Evolutionary conservation across 2,329 filamentous ascomycete genomes (phyloP), one percentile per base, ranked within the genome.

Genomic region (Colletotrichum musicola): DNA sequence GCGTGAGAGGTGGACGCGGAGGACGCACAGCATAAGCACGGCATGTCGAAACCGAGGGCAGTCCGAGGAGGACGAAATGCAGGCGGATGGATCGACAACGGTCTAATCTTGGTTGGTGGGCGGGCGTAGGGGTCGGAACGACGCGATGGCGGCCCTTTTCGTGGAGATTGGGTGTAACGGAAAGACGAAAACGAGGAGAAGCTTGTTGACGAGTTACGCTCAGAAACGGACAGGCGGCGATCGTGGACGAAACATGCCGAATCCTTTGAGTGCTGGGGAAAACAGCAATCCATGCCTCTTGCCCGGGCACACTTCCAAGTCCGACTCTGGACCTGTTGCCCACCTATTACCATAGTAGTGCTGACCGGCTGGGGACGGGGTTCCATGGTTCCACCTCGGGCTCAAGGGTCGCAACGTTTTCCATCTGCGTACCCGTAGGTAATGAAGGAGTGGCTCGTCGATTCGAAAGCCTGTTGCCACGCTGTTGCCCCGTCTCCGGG

Each of bases 301-400:
- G 30, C 4, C 10, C 30, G 30, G 7, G 7, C 30, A 35, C 30
- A 10, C 7, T 35, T 35, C 22, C 22, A 25, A 25, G 22, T 25
- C 30, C 12, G 30, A 35, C 7, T 35, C 30, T 35, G 30, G 12
- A 35, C 40, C 40, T 58, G 51, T 30, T 27, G 38, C 40, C 30
- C 30, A 35, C 7, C 30, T 35, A 10, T 35, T 57, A 4, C 4
- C 4, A 25, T 25, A 25, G 22, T 25, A 64, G 64, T 54, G 64
- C 64, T 67, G 55, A 67, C 58, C 22, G 44, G 50, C 49, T 13
- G 20, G 35, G 30, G 18, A 18, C 47, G 49, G 14, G 49, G 30
- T 35, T 18, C 50, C 58, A 44, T 56, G 62, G 35, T 44, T 54
- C 50, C n/a, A 30, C 10, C 20, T 10, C 30, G 30, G 30, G 30